phyloP scores from a whole-genome alignment of 2,329 filamentous ascomycete genomes.

The Epicoccum nigrum region DNA sequence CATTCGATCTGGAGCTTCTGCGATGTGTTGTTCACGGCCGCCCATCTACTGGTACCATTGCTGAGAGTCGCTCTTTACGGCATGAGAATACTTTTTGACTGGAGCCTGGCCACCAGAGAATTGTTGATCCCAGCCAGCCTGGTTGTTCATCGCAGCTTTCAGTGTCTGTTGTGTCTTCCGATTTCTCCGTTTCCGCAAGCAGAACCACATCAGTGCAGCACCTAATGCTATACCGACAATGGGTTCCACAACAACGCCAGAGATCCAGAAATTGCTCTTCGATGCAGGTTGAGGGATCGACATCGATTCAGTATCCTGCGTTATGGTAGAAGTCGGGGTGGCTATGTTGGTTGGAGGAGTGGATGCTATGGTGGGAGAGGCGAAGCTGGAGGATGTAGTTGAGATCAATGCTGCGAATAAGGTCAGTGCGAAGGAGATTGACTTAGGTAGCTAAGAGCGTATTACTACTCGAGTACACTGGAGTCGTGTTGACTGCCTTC shows the following conservation, averaged over 20 bases:
- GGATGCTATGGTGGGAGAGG: neutral
- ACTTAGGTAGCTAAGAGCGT: neutral
- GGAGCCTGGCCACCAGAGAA: slow-evolving; percentile 5
- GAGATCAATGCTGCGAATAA: slow-evolving; percentile 10
- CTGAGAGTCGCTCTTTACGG: neutral
- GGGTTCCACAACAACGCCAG: slow-evolving; percentile 20
- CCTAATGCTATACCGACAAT: slow-evolving; percentile 19
- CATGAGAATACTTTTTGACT: slow-evolving; percentile 5
- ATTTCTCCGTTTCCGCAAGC: neutral
- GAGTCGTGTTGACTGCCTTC: slow-evolving; percentile 12
- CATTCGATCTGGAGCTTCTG: slow-evolving; percentile 7
- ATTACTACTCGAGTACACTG: slow-evolving; percentile 15
- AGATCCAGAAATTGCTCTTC: slow-evolving; percentile 20
- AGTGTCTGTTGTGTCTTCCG: neutral
- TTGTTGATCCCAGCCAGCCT: neutral
- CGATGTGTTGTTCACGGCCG: slow-evolving; percentile 2
- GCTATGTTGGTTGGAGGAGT: neutral
- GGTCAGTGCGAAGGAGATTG: neutral
- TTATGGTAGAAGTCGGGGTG: slow-evolving; percentile 1
- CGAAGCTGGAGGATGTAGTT: slow-evolving; percentile 9
- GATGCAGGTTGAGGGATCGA: slow-evolving; percentile 3
- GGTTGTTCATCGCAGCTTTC: neutral
- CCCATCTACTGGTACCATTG: neutral
- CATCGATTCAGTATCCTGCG: slow-evolving; percentile 3
- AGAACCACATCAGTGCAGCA: slow-evolving; percentile 19